Evolutionary conservation across 2,329 filamentous ascomycete species (phyloP).

Genomic region (Fusarium sp.): DNA sequence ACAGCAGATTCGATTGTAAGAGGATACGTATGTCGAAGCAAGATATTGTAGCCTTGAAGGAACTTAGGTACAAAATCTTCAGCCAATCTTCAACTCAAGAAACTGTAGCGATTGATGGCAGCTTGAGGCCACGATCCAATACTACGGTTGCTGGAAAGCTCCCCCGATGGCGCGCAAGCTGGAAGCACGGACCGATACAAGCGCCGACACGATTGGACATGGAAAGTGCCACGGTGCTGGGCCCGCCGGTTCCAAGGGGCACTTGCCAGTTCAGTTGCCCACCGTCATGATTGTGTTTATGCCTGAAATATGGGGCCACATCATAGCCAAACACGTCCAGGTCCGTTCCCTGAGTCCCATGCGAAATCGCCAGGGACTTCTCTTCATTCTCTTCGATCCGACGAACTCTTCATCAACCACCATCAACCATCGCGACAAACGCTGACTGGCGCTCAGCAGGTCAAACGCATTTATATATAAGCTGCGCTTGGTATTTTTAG

Average conservation of each 20-base stretch:
- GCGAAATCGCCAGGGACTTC: slow-evolving; percentile 41
- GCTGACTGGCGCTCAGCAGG: slow-evolving; percentile 39
- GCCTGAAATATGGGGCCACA: slow-evolving; percentile 51
- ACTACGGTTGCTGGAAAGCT: slow-evolving; percentile 39
- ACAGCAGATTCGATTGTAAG: neutral
- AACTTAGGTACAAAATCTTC: neutral
- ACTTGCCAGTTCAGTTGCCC: slow-evolving; percentile 9
- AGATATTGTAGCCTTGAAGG: neutral
- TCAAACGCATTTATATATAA: slow-evolving; percentile 38
- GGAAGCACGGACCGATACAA: slow-evolving; percentile 47
- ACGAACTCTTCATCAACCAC: slow-evolving; percentile 49
- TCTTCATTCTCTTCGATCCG: slow-evolving; percentile 48
- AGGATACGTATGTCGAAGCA: neutral
- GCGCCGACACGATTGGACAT: slow-evolving; percentile 41
- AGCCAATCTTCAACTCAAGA: slow-evolving; percentile 12
- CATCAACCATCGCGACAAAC: slow-evolving; percentile 46
- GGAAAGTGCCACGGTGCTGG: slow-evolving; percentile 21
- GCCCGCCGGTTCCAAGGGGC: slow-evolving; percentile 26
- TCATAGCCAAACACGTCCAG: slow-evolving; percentile 34
- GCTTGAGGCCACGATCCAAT: slow-evolving; percentile 47
- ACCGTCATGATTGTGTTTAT: slow-evolving; percentile 39
- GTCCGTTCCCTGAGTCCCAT: slow-evolving; percentile 38
- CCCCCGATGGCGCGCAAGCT: slow-evolving; percentile 36
- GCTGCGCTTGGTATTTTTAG: slow-evolving; percentile 28
- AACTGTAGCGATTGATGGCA: slow-evolving; percentile 32